Evolutionary conservation across 345 rosid genomes (phyloP), one percentile per base, ranked within the genome.

Genomic region (Microthlaspi erraticum): DNA sequence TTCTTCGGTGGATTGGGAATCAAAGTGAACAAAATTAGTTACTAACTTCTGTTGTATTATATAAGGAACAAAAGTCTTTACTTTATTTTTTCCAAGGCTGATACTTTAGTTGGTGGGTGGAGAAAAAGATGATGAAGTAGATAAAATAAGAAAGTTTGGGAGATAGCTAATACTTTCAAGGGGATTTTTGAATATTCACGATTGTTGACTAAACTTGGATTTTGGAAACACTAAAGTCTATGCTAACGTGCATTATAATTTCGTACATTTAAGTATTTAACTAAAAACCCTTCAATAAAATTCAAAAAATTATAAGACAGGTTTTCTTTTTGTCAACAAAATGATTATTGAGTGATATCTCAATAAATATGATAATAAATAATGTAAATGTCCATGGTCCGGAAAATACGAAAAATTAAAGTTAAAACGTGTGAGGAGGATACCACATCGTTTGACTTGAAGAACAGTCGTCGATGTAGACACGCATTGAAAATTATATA

Each of bases 141-240:
- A 46, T 55, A 26, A 6, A 43, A 20, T 5, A 9, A 37, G 23
- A 26, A 64, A 64, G 13, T 56, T 53, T 5, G 5, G 39, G 50
- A 58, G 68, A 33, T 59, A 8, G 26, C 50, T 32, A 2, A 19
- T 16, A 36, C 43, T 67, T 74, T 32, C 14, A 39, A 49, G 19
- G 6, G 53, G 61, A 45, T 8, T 58, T n/a, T 58, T 10, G 73
- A 60, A 74, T 42, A 11, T 14, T 74, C 57, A 17, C 10, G 36
- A 42, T 34, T 34, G 56, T 74, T 74, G 73, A 74, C 68, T 12
- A 43, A 60, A 51, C 41, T 53, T 63, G 46, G 55, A 61, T 71
- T 51, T 53, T 60, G 12, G 61, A 66, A 52, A 50, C 59, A 65
- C 69, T 20, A 13, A 64, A 49, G 23, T n/a, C 57, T 49, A 51